Evolutionary conservation across 2,329 filamentous ascomycete species (phyloP).

Genomic region (Xylaria sp.): DNA sequence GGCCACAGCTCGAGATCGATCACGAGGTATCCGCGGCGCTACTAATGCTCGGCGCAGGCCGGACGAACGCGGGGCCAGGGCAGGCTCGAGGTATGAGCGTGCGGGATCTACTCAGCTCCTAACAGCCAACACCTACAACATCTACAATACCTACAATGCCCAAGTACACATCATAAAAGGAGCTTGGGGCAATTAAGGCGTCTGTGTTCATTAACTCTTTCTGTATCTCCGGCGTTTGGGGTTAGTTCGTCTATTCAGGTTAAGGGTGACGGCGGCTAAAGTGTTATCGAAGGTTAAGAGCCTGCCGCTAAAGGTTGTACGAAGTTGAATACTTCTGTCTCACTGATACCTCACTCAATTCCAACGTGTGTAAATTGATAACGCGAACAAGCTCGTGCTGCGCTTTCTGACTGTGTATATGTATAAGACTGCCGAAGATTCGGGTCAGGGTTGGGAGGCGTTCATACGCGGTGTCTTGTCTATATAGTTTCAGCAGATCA

Average conservation of each 20-base stretch:
- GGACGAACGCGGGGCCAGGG: slow-evolving; percentile 40
- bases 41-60: slow-evolving; percentile 77
- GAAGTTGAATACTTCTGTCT: background rate
- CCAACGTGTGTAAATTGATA: background rate
- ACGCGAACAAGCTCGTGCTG: too few species aligned
- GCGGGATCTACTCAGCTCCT: slow-evolving; percentile 63
- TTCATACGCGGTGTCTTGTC: background rate
- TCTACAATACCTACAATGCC: slow-evolving; percentile 36
- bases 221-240: background rate
- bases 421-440: background rate
- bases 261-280: background rate
- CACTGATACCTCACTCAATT: too few species aligned
- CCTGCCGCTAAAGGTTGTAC: background rate
- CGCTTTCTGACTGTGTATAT: background rate
- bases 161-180: too few species aligned
- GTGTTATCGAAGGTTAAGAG: background rate
- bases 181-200: background rate
- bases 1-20: slow-evolving; percentile 68
- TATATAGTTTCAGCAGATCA: background rate
- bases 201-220: too few species aligned
- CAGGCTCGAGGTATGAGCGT: slow-evolving; percentile 64
- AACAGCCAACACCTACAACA: slow-evolving; percentile 48
- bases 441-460: background rate
- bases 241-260: background rate
- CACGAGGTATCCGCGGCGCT: slow-evolving; percentile 87